phyloP scores from a whole-genome alignment of 352 stramenopile genomes.

The Phytophthora palmivora region DNA sequence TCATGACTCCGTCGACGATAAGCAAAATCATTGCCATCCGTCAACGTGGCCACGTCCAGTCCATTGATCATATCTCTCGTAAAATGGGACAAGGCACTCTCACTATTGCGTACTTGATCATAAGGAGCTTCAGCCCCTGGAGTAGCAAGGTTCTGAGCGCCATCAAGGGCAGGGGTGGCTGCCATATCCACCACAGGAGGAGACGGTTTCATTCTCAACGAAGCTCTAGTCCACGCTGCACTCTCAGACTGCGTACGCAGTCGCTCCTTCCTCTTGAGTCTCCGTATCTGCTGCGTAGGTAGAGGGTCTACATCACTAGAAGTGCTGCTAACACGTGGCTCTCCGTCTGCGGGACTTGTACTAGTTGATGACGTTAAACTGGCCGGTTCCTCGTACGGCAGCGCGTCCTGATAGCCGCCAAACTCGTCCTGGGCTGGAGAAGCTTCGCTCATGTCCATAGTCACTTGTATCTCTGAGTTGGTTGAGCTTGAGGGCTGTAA shows the following conservation, averaged over 20 bases:
- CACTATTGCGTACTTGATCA: slow-evolving; percentile 54
- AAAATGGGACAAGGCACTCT: slow-evolving; percentile 55
- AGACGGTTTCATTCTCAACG: slow-evolving; percentile 63
- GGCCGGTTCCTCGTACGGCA: slow-evolving; percentile 36
- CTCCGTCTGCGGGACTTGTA: slow-evolving; percentile 40
- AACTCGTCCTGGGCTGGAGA: slow-evolving; percentile 34
- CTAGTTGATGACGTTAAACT: slow-evolving; percentile 50
- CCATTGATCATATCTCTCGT: slow-evolving; percentile 55
- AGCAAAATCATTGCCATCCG: slow-evolving; percentile 30
- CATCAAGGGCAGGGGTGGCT: slow-evolving; percentile 34
- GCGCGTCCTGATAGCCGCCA: slow-evolving; percentile 29
- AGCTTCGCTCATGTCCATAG: slow-evolving; percentile 32
- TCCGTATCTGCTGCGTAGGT: slow-evolving; percentile 25
- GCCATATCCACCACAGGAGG: slow-evolving; percentile 37
- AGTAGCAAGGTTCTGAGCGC: slow-evolving; percentile 26
- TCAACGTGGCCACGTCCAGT: slow-evolving; percentile 46
- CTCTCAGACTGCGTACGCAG: slow-evolving; percentile 83
- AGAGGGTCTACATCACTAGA: slow-evolving; percentile 37
- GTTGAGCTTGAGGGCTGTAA: slow-evolving; percentile 19
- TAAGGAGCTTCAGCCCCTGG: slow-evolving; percentile 14
- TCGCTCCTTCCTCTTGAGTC: slow-evolving; percentile 59
- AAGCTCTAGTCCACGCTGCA: slow-evolving; percentile 74
- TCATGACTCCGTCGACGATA: slow-evolving; percentile 41
- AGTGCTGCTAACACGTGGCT: slow-evolving; percentile 24
- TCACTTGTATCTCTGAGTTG: slow-evolving; percentile 6